phyloP scores from a whole-genome alignment of 2,329 filamentous ascomycete species.

The Colletotrichum sidae region DNA sequence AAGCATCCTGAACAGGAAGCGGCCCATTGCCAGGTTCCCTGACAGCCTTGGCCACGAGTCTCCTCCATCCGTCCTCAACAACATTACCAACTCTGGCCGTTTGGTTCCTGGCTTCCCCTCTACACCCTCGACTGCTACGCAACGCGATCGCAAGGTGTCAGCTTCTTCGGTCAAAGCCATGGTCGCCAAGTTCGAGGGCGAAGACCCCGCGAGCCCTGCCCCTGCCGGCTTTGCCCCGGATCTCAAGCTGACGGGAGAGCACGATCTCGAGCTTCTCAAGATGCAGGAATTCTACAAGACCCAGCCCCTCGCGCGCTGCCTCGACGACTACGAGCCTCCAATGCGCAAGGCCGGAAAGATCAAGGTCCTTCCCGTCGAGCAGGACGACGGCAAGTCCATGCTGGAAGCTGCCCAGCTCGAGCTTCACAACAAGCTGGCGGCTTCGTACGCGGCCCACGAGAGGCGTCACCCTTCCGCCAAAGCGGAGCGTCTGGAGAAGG shows the following conservation, averaged over 20 bases:
- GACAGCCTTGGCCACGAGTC: slow-evolving; percentile 30
- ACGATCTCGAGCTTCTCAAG: slow-evolving; percentile 29
- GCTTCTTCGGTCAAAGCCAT: slow-evolving; percentile 35
- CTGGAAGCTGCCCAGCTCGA: slow-evolving; percentile 24
- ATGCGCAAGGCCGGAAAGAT: slow-evolving; percentile 17
- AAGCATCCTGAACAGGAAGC: slow-evolving; percentile 35
- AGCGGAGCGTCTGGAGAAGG: slow-evolving; percentile 18
- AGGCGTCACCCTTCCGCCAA: slow-evolving; percentile 26
- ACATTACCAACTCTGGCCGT: slow-evolving; percentile 14
- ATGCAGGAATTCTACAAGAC: slow-evolving; percentile 31
- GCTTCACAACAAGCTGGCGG: slow-evolving; percentile 24
- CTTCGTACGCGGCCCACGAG: slow-evolving; percentile 11
- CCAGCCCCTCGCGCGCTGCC: slow-evolving; percentile 21
- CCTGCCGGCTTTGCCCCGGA: background rate
- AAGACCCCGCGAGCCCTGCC: background rate
- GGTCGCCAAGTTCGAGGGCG: slow-evolving; percentile 30
- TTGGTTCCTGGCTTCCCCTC: slow-evolving; percentile 12
- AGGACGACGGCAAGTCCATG: slow-evolving; percentile 26
- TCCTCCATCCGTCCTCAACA: slow-evolving; percentile 11
- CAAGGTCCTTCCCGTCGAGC: slow-evolving; percentile 11
- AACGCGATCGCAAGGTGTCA: slow-evolving; percentile 22
- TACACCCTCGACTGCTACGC: background rate
- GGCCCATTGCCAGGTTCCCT: slow-evolving; percentile 26
- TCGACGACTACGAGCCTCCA: slow-evolving; percentile 26
- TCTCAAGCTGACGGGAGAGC: background rate